Evolutionary conservation across 2,329 filamentous ascomycete species (phyloP).

Genomic region (Cladosporium sp.): DNA sequence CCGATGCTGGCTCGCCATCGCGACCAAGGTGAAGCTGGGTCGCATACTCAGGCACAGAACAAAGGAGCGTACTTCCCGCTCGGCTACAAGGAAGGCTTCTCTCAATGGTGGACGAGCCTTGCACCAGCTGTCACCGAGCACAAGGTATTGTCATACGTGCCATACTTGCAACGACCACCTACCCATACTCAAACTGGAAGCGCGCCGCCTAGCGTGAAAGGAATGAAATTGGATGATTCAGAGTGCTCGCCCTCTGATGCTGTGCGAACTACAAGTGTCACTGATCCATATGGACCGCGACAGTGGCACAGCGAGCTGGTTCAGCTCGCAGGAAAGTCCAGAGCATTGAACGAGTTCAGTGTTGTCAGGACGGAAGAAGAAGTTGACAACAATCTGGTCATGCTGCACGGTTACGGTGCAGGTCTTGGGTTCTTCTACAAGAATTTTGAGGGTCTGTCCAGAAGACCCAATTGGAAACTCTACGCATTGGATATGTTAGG

Average conservation of each 20-base stretch:
- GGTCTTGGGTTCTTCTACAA: constrained; percentile 98
- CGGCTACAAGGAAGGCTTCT: constrained; percentile 85
- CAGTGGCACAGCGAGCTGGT: constrained; percentile 86
- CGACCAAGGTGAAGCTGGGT: constrained; percentile 22
- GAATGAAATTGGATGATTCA: constrained; percentile 35
- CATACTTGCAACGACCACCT: constrained; percentile 70
- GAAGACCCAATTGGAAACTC: constrained; percentile 75
- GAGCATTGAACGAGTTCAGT: constrained; percentile 87
- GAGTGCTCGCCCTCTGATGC: constrained; percentile 34
- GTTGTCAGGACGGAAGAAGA: constrained; percentile 78
- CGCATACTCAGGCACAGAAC: constrained; percentile 7
- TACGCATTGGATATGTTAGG: constrained; percentile 94
- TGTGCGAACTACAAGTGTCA: constrained; percentile 41
- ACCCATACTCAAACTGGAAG: constrained; percentile 63
- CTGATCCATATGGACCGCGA: constrained; percentile 79
- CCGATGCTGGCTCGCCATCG: constrained; percentile 34
- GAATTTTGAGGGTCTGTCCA: constrained; percentile 86
- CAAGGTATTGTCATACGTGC: constrained; percentile 79
- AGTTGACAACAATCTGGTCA: constrained; percentile 81
- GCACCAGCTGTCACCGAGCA: constrained; percentile 81
- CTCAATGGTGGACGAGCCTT: constrained; percentile 91
- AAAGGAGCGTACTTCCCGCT: constrained; percentile 62
- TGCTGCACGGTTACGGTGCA: constrained; percentile 94
- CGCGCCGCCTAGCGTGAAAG: constrained; percentile 38
- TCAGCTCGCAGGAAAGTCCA: constrained; percentile 75